Evolutionary conservation across 2,329 filamentous ascomycete genomes (phyloP).

Genomic region (Boeremia exigua): DNA sequence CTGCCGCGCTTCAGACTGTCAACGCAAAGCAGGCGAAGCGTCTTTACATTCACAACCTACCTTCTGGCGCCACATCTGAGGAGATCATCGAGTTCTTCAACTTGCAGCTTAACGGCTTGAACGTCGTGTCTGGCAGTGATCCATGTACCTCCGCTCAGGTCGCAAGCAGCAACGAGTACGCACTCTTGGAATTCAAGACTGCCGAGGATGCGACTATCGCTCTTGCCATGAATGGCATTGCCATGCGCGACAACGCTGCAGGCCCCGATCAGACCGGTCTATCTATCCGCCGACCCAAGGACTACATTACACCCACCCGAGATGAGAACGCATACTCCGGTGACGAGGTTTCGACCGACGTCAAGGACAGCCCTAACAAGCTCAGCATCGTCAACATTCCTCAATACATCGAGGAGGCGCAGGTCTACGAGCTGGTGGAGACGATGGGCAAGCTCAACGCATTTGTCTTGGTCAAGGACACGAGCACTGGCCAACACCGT

Average conservation of each 20-base stretch:
- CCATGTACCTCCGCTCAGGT: constrained; percentile 86
- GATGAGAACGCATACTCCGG: constrained; percentile 71
- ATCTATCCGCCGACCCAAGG: constrained; percentile 85
- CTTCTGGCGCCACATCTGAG: constrained; percentile 75
- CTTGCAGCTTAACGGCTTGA: constrained; percentile 93
- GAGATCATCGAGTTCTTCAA: constrained; percentile 87
- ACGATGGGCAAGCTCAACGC: constrained; percentile 93
- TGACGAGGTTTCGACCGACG: constrained; percentile 77
- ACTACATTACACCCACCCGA: constrained; percentile 89
- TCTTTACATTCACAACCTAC: constrained; percentile 84
- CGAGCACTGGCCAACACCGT: constrained; percentile 81
- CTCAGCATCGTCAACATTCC: constrained; percentile 92
- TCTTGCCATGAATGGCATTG: constrained; percentile 85
- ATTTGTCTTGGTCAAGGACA: constrained; percentile 89
- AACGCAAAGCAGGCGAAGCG: constrained; percentile 95
- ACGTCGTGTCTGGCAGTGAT: constrained; percentile 82
- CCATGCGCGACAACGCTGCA: constrained; percentile 73
- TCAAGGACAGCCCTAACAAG: constrained; percentile 94
- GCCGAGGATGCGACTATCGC: constrained; percentile 89
- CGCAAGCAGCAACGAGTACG: constrained; percentile 78
- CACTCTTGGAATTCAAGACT: constrained; percentile 88
- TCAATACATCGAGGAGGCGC: constrained; percentile 84
- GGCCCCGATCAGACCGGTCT: constrained; percentile 62
- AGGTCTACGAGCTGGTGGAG: constrained; percentile 86
- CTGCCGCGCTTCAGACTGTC: constrained; percentile 84